Conservation (phyloP, 1,284 basidiomycete genomes). For the Austroboletus rostrupii region DNA sequence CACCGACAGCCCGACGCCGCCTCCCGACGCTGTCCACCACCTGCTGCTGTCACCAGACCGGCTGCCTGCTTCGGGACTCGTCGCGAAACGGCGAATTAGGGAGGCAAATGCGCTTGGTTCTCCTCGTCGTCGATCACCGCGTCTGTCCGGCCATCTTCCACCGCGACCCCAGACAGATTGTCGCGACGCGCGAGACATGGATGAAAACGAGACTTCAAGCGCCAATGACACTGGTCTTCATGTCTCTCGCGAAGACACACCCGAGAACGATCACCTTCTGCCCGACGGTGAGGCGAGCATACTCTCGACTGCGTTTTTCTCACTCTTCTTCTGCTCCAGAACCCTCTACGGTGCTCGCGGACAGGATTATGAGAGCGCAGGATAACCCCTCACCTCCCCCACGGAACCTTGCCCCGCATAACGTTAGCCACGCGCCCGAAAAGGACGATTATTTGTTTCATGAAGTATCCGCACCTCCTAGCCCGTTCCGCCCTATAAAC, state of each 20-base stretch:
- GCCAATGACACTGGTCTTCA: conserved; percentile 30
- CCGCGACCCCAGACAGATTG: conserved; percentile 21
- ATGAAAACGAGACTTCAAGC: conserved; percentile 28
- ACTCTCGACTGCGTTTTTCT: conserved; percentile 5
- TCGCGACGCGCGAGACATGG: conserved; percentile 9
- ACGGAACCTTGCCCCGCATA: conserved; percentile 28
- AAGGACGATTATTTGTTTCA: conserved; percentile 14
- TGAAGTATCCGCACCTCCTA: conserved; percentile 21
- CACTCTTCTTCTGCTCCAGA: conserved; percentile 36
- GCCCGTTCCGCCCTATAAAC: conserved; percentile 32
- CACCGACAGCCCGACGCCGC: conserved; percentile 11
- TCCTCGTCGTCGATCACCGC: conserved; percentile 49
- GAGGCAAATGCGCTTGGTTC: conserved; percentile 28
- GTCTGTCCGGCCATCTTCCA: conserved; percentile 39
- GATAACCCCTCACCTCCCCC: conserved; percentile 77
- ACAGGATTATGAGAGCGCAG: conserved; percentile 59
- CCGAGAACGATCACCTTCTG: conserved; percentile 37
- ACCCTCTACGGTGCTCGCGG: conserved; percentile 61
- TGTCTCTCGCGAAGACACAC: conserved; percentile 39
- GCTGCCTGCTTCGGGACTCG: conserved; percentile 32
- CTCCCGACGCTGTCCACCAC: conserved; percentile 12
- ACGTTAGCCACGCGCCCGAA: conserved; percentile 14
- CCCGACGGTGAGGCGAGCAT: conserved; percentile 41
- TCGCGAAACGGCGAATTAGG: conserved; percentile 31
- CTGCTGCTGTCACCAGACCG: conserved; percentile 56